phyloP scores from a whole-genome alignment of 306 rosid genomes.

The Cyclanthera cordifolia region DNA sequence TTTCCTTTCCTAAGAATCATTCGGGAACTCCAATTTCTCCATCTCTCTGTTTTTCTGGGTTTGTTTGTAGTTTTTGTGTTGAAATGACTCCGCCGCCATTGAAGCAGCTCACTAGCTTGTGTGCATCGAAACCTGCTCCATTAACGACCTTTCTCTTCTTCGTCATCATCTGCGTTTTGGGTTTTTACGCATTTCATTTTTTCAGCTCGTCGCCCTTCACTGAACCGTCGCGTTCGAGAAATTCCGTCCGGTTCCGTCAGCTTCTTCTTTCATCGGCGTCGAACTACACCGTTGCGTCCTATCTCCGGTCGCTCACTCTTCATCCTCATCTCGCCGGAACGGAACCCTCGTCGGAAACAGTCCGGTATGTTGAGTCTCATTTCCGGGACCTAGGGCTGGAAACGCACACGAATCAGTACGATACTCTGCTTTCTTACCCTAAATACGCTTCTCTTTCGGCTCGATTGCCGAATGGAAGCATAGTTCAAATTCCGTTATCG shows the following conservation, averaged over 20 bases:
- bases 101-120: slow-evolving; percentile 22
- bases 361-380: slow-evolving; percentile 34
- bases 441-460: slow-evolving; percentile 42
- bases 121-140: slow-evolving; percentile 37
- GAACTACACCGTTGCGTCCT: slow-evolving; percentile 53
- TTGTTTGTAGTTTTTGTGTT: neutral
- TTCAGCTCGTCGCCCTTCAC: slow-evolving; percentile 19
- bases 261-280: slow-evolving; percentile 51
- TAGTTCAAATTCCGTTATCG: slow-evolving; percentile 19
- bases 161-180: slow-evolving; percentile 43
- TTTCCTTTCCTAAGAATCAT: neutral
- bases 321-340: slow-evolving; percentile 97
- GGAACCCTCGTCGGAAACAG: slow-evolving; percentile 30
- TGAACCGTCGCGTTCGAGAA: slow-evolving; percentile 7
- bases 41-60: neutral
- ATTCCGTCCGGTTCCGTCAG: slow-evolving; percentile 23
- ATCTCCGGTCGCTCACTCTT: slow-evolving; percentile 63
- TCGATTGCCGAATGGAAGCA: slow-evolving; percentile 36
- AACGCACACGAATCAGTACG: slow-evolving; percentile 37
- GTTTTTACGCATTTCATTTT: slow-evolving; percentile 38
- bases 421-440: slow-evolving; percentile 65
- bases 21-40: neutral
- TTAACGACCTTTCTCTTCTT: slow-evolving; percentile 21
- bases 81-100: slow-evolving; percentile 37
- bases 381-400: slow-evolving; percentile 35